Evolutionary conservation across 768 basidiomycete species (phyloP).

Genomic region (Exsudoporus frostii): DNA sequence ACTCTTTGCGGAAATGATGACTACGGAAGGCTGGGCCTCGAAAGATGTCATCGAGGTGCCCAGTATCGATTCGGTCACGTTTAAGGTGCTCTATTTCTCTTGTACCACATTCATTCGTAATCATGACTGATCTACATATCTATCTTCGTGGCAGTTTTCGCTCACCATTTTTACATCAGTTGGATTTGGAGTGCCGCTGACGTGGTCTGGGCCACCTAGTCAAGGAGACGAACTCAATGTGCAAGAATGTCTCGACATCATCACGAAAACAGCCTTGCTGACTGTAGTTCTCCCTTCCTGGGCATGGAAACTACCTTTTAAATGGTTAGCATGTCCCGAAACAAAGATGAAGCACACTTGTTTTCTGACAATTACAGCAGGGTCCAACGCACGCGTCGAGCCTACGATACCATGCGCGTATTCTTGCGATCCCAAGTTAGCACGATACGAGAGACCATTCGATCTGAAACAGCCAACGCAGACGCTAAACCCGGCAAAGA

Average conservation of each 20-base stretch:
- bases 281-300: conserved; percentile 8
- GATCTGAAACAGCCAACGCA: neutral
- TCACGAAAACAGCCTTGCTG: conserved; percentile 4
- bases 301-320: conserved; percentile 21
- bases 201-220: conserved; percentile 6
- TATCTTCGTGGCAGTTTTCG: conserved; percentile 8
- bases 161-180: conserved; percentile 17
- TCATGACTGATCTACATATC: neutral
- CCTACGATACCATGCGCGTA: conserved; percentile 16
- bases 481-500: neutral
- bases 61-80: conserved; percentile 6
- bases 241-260: conserved; percentile 8
- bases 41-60: conserved; percentile 8
- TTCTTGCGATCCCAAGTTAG: conserved; percentile 18
- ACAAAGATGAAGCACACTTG: neutral
- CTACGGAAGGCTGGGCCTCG: conserved; percentile 8
- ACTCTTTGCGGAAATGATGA: conserved; percentile 14
- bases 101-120: too few relatives aligned
- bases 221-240: conserved; percentile 5
- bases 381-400: conserved; percentile 15
- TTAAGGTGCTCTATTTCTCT: neutral
- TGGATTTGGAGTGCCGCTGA: conserved; percentile 18
- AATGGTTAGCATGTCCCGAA: conserved; percentile 2
- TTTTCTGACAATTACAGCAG: conserved; percentile 4
- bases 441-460: conserved; percentile 1